Conservation (phyloP, 148 eudicot genomes). For the Salicornia ramosissima region DNA sequence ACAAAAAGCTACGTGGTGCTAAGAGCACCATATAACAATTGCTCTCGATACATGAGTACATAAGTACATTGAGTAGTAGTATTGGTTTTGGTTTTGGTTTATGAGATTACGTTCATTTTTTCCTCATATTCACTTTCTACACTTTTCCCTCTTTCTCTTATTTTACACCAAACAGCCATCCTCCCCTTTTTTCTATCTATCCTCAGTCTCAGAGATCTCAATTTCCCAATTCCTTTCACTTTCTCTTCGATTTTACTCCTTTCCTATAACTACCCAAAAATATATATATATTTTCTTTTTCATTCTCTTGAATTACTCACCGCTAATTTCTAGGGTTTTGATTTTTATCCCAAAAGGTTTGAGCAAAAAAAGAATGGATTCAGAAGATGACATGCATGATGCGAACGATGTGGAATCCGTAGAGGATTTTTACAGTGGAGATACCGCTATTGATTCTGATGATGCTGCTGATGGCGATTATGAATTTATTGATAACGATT, state of each 20-base stretch:
- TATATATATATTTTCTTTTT: neutral
- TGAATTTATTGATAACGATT: conserved; percentile 65
- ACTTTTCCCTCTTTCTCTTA: conserved; percentile 5
- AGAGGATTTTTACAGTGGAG: conserved; percentile 69
- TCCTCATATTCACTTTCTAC: neutral
- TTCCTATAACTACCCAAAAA: neutral
- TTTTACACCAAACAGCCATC: conserved; percentile 15
- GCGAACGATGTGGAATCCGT: conserved; percentile 56
- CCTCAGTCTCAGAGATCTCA: conserved; percentile 19
- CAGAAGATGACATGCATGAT: conserved; percentile 75
- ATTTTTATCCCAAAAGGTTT: neutral
- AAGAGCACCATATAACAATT: too few species aligned
- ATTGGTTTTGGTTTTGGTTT: too few species aligned
- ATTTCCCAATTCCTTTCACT: neutral
- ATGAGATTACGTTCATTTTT: neutral
- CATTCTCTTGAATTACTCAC: conserved; percentile 3
- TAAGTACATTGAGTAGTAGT: too few species aligned
- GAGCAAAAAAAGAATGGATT: conserved; percentile 40
- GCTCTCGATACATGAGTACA: neutral
- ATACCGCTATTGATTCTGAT: conserved; percentile 49
- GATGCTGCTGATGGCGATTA: conserved; percentile 47
- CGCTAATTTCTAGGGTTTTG: conserved; percentile 23
- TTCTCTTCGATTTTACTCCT: conserved; percentile 1
- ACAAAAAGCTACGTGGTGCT: too few species aligned
- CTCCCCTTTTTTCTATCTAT: neutral